Evolutionary conservation across 192 early-diverging fungal species (phyloP).

Genomic region (Chytriomyces sp.): DNA sequence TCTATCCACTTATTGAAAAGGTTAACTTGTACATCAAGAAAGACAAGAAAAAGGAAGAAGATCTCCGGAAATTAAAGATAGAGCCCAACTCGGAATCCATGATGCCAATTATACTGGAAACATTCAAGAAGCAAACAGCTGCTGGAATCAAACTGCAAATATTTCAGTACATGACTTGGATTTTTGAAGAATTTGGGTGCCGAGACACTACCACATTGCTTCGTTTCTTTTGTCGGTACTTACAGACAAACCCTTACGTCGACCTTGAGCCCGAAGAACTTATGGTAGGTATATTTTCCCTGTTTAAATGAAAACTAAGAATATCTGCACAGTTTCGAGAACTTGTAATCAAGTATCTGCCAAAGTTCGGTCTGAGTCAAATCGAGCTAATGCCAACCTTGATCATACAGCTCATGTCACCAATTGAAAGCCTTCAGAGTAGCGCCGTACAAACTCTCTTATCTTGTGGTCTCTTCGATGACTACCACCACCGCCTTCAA

Average conservation of each 20-base stretch:
- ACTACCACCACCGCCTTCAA: background rate
- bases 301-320: background rate
- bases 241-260: conserved; percentile 22
- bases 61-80: conserved; percentile 25
- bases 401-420: conserved; percentile 34
- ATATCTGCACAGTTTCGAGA: conserved; percentile 25
- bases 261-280: background rate
- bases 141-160: conserved; percentile 33
- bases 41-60: conserved; percentile 19
- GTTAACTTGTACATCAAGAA: conserved; percentile 17
- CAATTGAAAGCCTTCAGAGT: conserved; percentile 7
- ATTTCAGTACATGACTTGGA: conserved; percentile 45
- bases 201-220: conserved; percentile 30
- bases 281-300: background rate
- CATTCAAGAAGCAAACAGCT: background rate
- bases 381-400: conserved; percentile 41
- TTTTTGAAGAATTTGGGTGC: conserved; percentile 43
- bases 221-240: conserved; percentile 32
- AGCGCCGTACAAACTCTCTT: background rate
- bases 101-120: conserved; percentile 24
- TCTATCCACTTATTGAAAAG: conserved; percentile 29
- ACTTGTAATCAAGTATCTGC: conserved; percentile 34
- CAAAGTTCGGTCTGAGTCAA: conserved; percentile 25
- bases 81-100: conserved; percentile 25
- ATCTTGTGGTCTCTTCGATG: background rate